A percentile compares a stretch with the other conserved stretches of the same genome.
Evolutionary conservation across 495 filamentous ascomycete species (phyloP).

Genomic region (Penicillium odoratum): DNA sequence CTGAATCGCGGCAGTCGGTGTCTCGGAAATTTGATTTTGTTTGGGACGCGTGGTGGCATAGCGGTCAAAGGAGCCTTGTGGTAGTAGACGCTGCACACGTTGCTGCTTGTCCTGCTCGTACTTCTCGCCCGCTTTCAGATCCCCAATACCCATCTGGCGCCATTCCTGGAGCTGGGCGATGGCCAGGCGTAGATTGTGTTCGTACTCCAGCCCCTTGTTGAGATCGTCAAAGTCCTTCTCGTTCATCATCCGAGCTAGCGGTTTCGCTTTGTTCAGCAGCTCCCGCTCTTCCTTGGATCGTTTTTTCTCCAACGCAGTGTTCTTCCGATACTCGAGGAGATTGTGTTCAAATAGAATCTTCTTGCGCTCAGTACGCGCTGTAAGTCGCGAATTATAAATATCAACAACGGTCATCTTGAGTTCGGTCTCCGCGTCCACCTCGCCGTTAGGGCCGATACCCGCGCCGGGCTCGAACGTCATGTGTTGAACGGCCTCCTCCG

Average conservation of each 20-base stretch:
- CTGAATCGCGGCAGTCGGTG: conserved; percentile 66
- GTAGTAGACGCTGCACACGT: conserved; percentile 66
- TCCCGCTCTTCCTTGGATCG: conserved; percentile 93
- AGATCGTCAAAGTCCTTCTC: conserved; percentile 85
- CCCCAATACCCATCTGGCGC: conserved; percentile 78
- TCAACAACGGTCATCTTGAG: conserved; percentile 98
- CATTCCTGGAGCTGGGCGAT: conserved; percentile 93
- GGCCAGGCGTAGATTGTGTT: conserved; percentile 86
- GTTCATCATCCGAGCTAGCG: conserved; percentile 96
- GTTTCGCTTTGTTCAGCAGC: conserved; percentile 87
- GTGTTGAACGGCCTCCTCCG: conserved; percentile 95
- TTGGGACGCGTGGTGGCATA: conserved; percentile 61
- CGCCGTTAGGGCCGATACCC: conserved; percentile 82
- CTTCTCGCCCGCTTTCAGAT: conserved; percentile 84
- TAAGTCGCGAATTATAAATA: conserved; percentile 93
- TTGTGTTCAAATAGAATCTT: conserved; percentile 95
- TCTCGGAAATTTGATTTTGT: conserved; percentile 61
- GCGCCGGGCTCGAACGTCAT: conserved; percentile 98
- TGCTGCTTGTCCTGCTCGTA: conserved; percentile 89
- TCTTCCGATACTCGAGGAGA: conserved; percentile 88
- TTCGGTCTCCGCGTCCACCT: conserved; percentile 90
- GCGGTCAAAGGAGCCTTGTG: conserved; percentile 78
- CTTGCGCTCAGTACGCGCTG: conserved; percentile 90
- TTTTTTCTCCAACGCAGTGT: conserved; percentile 85
- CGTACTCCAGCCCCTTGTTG: conserved; percentile 78